These are phyloP conservation scores for Amanita phalloides DNA, from an alignment of 768 basidiomycete genomes.

Conservation along the genomic window DNA sequence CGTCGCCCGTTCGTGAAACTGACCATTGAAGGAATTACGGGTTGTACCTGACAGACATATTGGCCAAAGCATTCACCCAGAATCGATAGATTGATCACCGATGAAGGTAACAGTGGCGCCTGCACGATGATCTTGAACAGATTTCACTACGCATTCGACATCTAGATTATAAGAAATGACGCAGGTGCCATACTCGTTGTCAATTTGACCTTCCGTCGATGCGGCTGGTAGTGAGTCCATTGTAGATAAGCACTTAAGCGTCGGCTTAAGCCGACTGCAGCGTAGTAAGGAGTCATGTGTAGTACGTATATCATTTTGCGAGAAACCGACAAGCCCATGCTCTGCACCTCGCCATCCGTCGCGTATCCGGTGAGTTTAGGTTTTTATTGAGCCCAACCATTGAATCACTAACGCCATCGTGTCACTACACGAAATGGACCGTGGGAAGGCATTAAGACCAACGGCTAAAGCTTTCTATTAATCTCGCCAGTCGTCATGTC, in stretches of 20 bases:
- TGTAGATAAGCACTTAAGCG: background rate
- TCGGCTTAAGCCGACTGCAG: too few species aligned
- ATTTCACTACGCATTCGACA: slow-evolving; percentile 42
- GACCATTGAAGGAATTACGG: slow-evolving; percentile 77
- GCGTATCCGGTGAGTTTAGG: too few species aligned
- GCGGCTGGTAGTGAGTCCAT: slow-evolving; percentile 16
- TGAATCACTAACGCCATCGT: too few species aligned
- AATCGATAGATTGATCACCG: slow-evolving; percentile 24
- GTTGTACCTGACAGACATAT: slow-evolving; percentile 42
- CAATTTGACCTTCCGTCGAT: slow-evolving; percentile 32
- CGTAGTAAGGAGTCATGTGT: too few species aligned
- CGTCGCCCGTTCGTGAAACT: background rate
- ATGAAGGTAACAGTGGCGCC: slow-evolving; percentile 74
- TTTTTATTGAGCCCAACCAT: too few species aligned
- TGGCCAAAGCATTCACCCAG: background rate
- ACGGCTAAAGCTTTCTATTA: background rate
- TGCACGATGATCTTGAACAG: slow-evolving; percentile 50
- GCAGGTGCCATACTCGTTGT: slow-evolving; percentile 37
- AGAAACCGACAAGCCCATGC: too few species aligned
- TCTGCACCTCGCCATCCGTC: too few species aligned
- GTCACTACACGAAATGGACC: too few species aligned
- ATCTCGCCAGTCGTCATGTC: background rate
- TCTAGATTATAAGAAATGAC: slow-evolving; percentile 57
- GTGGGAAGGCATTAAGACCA: too few species aligned
- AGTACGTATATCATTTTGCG: too few species aligned